Conservation (phyloP, 139 green algal species). For the Coelastrella sp. region DNA sequence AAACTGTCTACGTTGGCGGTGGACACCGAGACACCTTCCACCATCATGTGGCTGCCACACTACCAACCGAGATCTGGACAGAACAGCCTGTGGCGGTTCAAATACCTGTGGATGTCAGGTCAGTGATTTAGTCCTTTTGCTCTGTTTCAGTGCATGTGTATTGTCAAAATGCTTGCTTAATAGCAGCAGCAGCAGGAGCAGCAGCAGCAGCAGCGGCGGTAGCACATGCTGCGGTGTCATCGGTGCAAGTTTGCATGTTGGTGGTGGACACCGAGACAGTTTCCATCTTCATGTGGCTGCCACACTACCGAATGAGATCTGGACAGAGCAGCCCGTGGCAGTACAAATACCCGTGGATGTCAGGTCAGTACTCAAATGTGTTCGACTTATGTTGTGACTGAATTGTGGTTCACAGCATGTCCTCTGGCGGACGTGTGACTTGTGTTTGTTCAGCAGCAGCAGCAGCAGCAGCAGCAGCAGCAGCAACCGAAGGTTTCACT, state of each 20-base stretch:
- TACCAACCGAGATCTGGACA: conserved; percentile 12
- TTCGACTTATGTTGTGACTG: no score
- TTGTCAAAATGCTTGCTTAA: no score
- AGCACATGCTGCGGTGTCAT: no score
- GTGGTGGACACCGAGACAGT: background rate
- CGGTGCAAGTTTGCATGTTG: background rate
- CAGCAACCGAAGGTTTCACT: no score
- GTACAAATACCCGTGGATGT: conserved; percentile 2
- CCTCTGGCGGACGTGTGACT: no score
- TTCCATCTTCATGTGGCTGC: background rate
- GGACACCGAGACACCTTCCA: background rate
- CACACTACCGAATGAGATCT: background rate
- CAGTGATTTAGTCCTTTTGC: no score
- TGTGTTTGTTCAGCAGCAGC: no score
- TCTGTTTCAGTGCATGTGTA: no score
- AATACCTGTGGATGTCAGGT: conserved; percentile 19
- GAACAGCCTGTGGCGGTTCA: background rate
- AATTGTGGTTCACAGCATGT: no score
- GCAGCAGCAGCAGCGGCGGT: no score
- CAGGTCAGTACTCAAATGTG: no score
- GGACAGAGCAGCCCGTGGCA: background rate
- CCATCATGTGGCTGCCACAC: background rate
- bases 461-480: background rate
- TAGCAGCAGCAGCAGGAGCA: no score
- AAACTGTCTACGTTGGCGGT: background rate